phyloP scores from a whole-genome alignment of 345 rosid genomes.

The Linum tenue region DNA sequence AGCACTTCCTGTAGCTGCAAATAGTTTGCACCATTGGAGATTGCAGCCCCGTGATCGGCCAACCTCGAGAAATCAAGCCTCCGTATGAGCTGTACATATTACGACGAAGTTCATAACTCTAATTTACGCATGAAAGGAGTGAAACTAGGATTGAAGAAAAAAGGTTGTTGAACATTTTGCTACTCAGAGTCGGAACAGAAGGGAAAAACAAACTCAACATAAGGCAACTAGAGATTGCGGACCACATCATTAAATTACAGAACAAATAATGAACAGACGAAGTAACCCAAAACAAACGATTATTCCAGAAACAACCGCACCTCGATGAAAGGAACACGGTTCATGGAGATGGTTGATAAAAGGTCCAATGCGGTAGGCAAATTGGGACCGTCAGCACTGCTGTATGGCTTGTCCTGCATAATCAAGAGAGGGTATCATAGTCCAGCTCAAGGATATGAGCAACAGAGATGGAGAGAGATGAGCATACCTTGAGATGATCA shows the following conservation, averaged over 20 bases:
- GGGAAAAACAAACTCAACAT: too few relatives aligned
- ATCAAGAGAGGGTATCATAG: background rate
- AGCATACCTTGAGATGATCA: constrained; percentile 82
- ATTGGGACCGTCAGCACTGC: constrained; percentile 85
- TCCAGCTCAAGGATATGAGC: too few relatives aligned
- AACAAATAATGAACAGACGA: background rate
- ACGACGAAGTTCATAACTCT: constrained; percentile 1
- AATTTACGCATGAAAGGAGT: background rate
- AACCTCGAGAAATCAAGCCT: constrained; percentile 75
- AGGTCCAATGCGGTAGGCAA: constrained; percentile 92
- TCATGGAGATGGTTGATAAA: constrained; percentile 81
- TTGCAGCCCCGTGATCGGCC: constrained; percentile 98
- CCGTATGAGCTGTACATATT: constrained; percentile 70
- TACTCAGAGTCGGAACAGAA: background rate
- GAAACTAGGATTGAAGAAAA: background rate
- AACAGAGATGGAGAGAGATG: background rate
- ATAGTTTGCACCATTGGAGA: constrained; percentile 75
- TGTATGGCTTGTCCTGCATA: constrained; percentile 70
- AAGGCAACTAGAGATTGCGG: too few relatives aligned
- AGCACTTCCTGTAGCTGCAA: constrained; percentile 79
- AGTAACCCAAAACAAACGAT: constrained; percentile 49
- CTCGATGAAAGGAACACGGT: constrained; percentile 56
- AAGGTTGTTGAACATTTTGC: background rate
- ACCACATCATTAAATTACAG: background rate
- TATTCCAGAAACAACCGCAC: constrained; percentile 91